Evolutionary conservation across 192 early-diverging fungal genomes (phyloP).

Genomic region (Diversispora eburnea): DNA sequence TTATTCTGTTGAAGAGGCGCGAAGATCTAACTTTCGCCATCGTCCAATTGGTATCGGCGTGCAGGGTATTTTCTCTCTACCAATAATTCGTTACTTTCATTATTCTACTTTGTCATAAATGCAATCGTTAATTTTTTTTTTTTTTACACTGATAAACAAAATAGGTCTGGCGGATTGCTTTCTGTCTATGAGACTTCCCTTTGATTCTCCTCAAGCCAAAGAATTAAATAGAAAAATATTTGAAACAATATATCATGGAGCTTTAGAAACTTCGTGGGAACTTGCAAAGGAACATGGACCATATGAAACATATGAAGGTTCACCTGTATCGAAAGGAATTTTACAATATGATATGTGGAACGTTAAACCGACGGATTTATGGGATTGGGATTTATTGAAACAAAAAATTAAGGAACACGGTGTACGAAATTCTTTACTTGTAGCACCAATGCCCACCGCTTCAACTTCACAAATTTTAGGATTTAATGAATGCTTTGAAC

Average conservation of each 20-base stretch:
- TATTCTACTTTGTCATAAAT: no score
- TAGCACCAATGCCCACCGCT: constrained; percentile 98
- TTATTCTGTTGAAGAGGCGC: constrained; percentile 89
- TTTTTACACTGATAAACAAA: not conserved
- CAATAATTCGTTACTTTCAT: no score
- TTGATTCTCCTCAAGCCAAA: constrained; percentile 82
- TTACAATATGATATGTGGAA: constrained; percentile 96
- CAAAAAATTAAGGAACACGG: constrained; percentile 75
- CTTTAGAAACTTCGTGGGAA: constrained; percentile 89
- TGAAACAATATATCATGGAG: constrained; percentile 95
- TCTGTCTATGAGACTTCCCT: constrained; percentile 91
- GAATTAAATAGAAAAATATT: constrained; percentile 86
- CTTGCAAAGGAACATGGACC: constrained; percentile 74
- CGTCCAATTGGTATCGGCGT: constrained; percentile 98
- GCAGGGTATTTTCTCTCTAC: constrained; percentile 57
- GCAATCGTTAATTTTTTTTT: not conserved
- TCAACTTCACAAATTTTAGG: constrained; percentile 96
- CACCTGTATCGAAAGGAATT: constrained; percentile 84
- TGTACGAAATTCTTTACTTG: constrained; percentile 88
- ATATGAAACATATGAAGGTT: constrained; percentile 86
- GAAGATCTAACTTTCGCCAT: constrained; percentile 87
- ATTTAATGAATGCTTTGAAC: constrained; percentile 97
- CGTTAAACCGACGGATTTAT: constrained; percentile 71
- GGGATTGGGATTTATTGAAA: constrained; percentile 89
- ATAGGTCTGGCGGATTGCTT: constrained; percentile 85